phyloP scores from a whole-genome alignment of 1,284 basidiomycete genomes.

The Rhodotorula glutinis region DNA sequence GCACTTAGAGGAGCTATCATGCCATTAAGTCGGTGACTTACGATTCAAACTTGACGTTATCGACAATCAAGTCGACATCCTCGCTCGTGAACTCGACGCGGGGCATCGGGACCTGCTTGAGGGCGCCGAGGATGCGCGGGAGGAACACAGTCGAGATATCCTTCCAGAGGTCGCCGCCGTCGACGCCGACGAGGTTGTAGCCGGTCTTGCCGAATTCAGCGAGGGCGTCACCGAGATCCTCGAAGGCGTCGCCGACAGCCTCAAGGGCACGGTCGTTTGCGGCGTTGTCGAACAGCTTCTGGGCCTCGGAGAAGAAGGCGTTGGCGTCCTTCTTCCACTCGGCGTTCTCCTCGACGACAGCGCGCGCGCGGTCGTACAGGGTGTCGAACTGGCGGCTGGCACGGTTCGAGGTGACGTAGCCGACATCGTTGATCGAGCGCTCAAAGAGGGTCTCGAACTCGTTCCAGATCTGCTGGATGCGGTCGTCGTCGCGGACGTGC shows the following conservation, averaged over 20 bases:
- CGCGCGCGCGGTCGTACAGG: conserved; percentile 46
- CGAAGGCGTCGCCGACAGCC: conserved; percentile 24
- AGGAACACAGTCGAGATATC: conserved; percentile 52
- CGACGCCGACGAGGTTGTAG: conserved; percentile 26
- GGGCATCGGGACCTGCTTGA: conserved; percentile 53
- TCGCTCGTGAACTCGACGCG: conserved; percentile 52
- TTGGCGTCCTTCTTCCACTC: conserved; percentile 30
- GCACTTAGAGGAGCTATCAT: not conserved
- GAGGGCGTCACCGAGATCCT: conserved; percentile 22
- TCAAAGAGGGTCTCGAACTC: conserved; percentile 48
- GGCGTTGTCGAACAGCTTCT: conserved; percentile 26
- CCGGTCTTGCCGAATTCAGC: conserved; percentile 29
- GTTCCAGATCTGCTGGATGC: conserved; percentile 48
- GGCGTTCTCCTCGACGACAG: conserved; percentile 30
- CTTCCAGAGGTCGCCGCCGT: conserved; percentile 30
- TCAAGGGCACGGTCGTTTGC: conserved; percentile 31
- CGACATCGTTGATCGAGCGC: conserved; percentile 48
- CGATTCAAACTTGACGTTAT: conserved; percentile 47
- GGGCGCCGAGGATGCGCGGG: conserved; percentile 50
- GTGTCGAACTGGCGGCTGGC: conserved; percentile 48
- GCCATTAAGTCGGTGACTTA: not conserved
- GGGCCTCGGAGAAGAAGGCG: conserved; percentile 20
- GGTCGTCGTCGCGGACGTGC: conserved; percentile 49
- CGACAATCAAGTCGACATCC: conserved; percentile 37
- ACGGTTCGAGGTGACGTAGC: conserved; percentile 48